A percentile compares a stretch with the other conserved stretches of the same genome.
phyloP scores from a whole-genome alignment of 192 early-diverging fungal species.

The Backusella morwellensis region DNA sequence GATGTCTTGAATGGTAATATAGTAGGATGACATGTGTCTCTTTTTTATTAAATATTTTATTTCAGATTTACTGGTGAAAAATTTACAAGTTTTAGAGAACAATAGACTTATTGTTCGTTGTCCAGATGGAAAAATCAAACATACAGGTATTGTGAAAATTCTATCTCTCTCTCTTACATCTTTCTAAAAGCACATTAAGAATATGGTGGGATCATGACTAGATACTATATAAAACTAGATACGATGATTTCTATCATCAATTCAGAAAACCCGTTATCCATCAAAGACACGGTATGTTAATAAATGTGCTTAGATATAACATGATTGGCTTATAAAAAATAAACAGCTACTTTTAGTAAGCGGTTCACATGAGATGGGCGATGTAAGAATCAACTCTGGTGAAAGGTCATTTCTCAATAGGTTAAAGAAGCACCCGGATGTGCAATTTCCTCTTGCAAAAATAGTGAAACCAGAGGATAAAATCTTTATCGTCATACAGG shows the following conservation, averaged over 20 bases:
- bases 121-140: not conserved
- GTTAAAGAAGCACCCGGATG: conserved; percentile 32
- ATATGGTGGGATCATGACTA: conserved; percentile 35
- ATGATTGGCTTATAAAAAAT: not conserved
- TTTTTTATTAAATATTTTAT: not conserved
- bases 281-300: conserved; percentile 21
- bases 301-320: not conserved
- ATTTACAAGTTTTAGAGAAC: conserved; percentile 19
- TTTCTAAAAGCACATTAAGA: conserved; percentile 9
- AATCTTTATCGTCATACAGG: conserved; percentile 28
- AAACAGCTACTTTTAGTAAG: conserved; percentile 32
- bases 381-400: conserved; percentile 17
- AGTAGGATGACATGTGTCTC: not conserved
- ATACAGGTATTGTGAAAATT: conserved; percentile 14
- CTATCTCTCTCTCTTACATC: not conserved
- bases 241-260: conserved; percentile 27
- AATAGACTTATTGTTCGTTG: conserved; percentile 12
- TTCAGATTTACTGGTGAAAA: conserved; percentile 32
- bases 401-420: conserved; percentile 36
- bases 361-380: conserved; percentile 21
- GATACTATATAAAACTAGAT: conserved; percentile 34
- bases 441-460: conserved; percentile 32
- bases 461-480: conserved; percentile 22
- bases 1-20: conserved; percentile 9
- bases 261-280: not conserved